Evolutionary conservation across 768 basidiomycete genomes (phyloP).

Genomic region (Auriculariales sp.): DNA sequence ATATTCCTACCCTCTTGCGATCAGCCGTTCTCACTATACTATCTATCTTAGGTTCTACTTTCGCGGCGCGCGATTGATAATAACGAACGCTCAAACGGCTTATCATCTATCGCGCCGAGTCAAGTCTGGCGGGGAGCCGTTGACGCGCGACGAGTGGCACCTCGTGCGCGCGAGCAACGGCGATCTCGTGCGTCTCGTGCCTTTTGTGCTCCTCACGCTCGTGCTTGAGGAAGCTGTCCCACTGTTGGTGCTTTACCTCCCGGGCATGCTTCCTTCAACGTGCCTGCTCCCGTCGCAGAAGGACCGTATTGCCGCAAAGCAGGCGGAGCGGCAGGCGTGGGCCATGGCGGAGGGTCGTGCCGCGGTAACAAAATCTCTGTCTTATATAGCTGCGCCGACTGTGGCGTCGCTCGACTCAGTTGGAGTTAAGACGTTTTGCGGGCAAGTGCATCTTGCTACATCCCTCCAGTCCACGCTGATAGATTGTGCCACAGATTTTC

Average conservation of each 20-base stretch:
- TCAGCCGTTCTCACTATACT: too few relatives aligned
- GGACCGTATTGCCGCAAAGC: slow-evolving; percentile 42
- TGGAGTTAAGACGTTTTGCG: slow-evolving; percentile 35
- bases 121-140: slow-evolving; percentile 39
- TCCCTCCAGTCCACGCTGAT: slow-evolving; percentile 18
- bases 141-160: slow-evolving; percentile 54
- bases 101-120: slow-evolving; percentile 40
- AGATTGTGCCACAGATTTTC: slow-evolving; percentile 9
- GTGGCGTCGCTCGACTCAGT: slow-evolving; percentile 18
- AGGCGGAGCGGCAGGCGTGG: slow-evolving; percentile 20
- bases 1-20: background rate
- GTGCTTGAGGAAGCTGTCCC: slow-evolving; percentile 73
- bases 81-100: slow-evolving; percentile 41
- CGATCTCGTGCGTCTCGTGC: slow-evolving; percentile 69
- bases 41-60: slow-evolving; percentile 65
- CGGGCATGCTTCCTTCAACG: slow-evolving; percentile 72
- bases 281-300: slow-evolving; percentile 74
- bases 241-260: slow-evolving; percentile 73
- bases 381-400: slow-evolving; percentile 4
- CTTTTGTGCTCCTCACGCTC: slow-evolving; percentile 61
- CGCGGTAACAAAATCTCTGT: slow-evolving; percentile 9
- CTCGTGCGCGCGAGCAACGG: slow-evolving; percentile 51
- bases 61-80: slow-evolving; percentile 58
- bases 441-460: slow-evolving; percentile 50
- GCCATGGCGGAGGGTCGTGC: slow-evolving; percentile 18